These are phyloP conservation scores for Thozetella sp. DNA, from an alignment of 495 filamentous ascomycete genomes.

Conservation along the genomic window DNA sequence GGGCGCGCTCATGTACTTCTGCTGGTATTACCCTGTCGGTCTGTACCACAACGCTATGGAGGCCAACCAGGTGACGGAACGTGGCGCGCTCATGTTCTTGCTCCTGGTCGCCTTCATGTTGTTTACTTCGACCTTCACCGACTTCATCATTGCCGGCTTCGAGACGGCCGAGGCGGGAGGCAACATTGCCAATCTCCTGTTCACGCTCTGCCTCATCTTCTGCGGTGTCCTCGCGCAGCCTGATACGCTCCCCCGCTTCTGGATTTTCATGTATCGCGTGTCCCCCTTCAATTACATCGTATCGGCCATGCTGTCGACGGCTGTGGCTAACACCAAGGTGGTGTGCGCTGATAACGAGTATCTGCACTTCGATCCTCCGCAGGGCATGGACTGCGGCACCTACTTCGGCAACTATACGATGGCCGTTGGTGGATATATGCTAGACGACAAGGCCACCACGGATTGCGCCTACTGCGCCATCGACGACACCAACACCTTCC, in stretches of 20 bases:
- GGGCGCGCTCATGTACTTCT: slow-evolving; percentile 68
- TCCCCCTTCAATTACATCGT: slow-evolving; percentile 77
- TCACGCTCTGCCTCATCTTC: slow-evolving; percentile 70
- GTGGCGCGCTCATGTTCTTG: slow-evolving; percentile 69
- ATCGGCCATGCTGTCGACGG: slow-evolving; percentile 61
- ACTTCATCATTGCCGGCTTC: slow-evolving; percentile 69
- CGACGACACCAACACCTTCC: slow-evolving; percentile 61
- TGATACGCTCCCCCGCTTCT: slow-evolving; percentile 66
- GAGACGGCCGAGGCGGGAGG: slow-evolving; percentile 66
- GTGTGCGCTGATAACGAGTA: slow-evolving; percentile 64
- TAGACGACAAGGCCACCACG: slow-evolving; percentile 46
- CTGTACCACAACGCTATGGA: slow-evolving; percentile 69
- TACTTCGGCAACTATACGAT: slow-evolving; percentile 59
- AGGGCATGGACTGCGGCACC: slow-evolving; percentile 51
- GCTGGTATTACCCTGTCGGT: slow-evolving; percentile 83
- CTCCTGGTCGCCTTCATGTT: slow-evolving; percentile 66
- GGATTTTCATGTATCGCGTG: slow-evolving; percentile 85
- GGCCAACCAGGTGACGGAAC: slow-evolving; percentile 55
- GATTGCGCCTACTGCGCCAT: slow-evolving; percentile 67
- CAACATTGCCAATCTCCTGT: slow-evolving; percentile 67
- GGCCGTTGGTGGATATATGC: slow-evolving; percentile 50
- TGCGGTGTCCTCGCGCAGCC: slow-evolving; percentile 74
- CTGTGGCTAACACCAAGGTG: slow-evolving; percentile 59
- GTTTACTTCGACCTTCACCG: slow-evolving; percentile 71
- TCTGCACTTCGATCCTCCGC: slow-evolving; percentile 53